phyloP scores from a whole-genome alignment of 306 rosid species.

The Cicer arietinum region DNA sequence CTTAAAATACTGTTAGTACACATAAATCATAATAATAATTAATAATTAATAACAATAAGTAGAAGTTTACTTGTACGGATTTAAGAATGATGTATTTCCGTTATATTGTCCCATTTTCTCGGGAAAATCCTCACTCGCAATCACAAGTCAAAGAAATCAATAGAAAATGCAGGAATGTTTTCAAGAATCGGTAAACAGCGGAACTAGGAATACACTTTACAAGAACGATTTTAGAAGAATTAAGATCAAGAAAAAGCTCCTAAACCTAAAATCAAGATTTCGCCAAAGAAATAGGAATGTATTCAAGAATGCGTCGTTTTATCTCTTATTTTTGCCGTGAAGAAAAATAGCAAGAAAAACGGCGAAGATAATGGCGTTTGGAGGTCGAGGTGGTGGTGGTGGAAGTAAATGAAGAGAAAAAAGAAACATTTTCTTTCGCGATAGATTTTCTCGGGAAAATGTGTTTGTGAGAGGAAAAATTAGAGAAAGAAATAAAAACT shows the following conservation, averaged over 20 bases:
- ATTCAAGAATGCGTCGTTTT: background rate
- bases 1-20: background rate
- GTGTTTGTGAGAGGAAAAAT: slow-evolving; percentile 41
- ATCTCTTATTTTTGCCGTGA: background rate
- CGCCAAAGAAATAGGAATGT: slow-evolving; percentile 29
- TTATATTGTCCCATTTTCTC: slow-evolving; percentile 45
- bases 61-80: slow-evolving; percentile 48
- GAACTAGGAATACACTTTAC: background rate
- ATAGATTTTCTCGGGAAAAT: slow-evolving; percentile 35
- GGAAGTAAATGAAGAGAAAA: background rate
- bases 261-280: slow-evolving; percentile 36
- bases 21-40: background rate
- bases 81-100: slow-evolving; percentile 29
- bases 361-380: background rate
- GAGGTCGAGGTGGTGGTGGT: slow-evolving; percentile 8
- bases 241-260: slow-evolving; percentile 24
- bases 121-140: slow-evolving; percentile 26
- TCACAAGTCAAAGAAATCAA: background rate
- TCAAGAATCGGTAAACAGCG: slow-evolving; percentile 5
- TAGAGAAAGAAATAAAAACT: slow-evolving; percentile 12
- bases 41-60: too few relatives aligned
- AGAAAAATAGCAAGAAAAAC: background rate
- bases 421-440: slow-evolving; percentile 8
- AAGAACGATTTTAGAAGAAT: background rate
- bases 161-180: slow-evolving; percentile 6